A percentile compares a stretch with the other conserved stretches of the same genome.
These are phyloP conservation scores for Ascoidea asiatica DNA, from an alignment of 805 yeast genomes.

Conservation along the genomic window DNA sequence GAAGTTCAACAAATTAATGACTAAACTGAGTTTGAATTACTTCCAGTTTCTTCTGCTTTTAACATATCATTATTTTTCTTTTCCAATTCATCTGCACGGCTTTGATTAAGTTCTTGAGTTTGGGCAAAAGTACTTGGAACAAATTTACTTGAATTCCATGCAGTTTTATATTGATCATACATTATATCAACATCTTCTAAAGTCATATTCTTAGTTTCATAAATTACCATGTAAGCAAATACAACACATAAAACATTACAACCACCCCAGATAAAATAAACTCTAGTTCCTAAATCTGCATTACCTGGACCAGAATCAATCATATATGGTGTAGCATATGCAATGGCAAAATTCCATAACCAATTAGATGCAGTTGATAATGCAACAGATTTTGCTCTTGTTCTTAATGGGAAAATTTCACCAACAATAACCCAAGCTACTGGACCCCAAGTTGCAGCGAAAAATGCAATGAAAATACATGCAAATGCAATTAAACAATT, in stretches of 20 bases:
- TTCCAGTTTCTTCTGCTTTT: too few species aligned
- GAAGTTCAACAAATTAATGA: too few species aligned
- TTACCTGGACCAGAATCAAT: slow-evolving; percentile 49
- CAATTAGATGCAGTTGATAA: slow-evolving; percentile 67
- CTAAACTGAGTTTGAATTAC: too few species aligned
- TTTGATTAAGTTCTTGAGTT: too few species aligned
- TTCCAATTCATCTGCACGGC: too few species aligned
- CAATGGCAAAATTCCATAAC: slow-evolving; percentile 63
- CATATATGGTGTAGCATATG: slow-evolving; percentile 60
- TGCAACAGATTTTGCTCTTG: slow-evolving; percentile 62
- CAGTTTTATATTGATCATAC: slow-evolving; percentile 24
- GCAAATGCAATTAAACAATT: slow-evolving; percentile 20
- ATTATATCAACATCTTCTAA: slow-evolving; percentile 56
- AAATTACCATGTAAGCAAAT: slow-evolving; percentile 42
- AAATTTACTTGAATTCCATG: slow-evolving; percentile 20
- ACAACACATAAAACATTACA: slow-evolving; percentile 42
- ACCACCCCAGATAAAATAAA: slow-evolving; percentile 65
- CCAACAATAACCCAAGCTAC: slow-evolving; percentile 55
- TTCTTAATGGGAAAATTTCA: slow-evolving; percentile 55
- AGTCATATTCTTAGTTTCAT: slow-evolving; percentile 55
- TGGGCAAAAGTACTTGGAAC: slow-evolving; percentile 12
- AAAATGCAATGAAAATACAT: slow-evolving; percentile 43
- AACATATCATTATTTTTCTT: too few species aligned
- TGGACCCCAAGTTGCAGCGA: slow-evolving; percentile 81
- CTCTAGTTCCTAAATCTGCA: slow-evolving; percentile 47